Evolutionary conservation across 176 grass and related monocot species (phyloP), one percentile per base, ranked within the genome.

Genomic region (Calamus simplicifolius): DNA sequence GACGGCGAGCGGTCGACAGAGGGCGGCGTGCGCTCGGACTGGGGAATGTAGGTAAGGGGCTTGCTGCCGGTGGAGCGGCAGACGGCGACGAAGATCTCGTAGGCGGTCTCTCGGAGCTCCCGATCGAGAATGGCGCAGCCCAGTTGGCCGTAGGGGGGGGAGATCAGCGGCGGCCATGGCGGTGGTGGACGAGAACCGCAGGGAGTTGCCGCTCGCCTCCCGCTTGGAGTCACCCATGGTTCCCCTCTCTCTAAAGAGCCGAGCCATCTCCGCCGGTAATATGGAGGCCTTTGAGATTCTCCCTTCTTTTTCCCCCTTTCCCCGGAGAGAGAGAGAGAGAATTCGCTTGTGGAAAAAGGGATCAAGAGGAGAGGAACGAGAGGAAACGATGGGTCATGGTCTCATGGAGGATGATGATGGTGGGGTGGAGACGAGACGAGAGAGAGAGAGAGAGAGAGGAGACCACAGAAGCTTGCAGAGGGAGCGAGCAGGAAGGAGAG

Each of bases 31-130:
- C 63, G 52, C 43, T 75, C 18, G 63, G 79, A 55, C 69, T 95
- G 91, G 4, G 92, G 84, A 58, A 82, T 91, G 87, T 91, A 91
- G 57, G 92, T 91, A 61, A 97, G 92, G 0, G 92, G 92, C 55
- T 67, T 82, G 19, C 72, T 72, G 18, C 87, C 87, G 21, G 92
- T 87, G 64, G 92, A 85, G 59, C 92, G 92, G 62, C 78, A 91
- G 2, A 84, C 72, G 1, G 92, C 81, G 17, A 91, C 87, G 72
- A 91, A 89, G 18, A 97, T 78, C 86, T 97, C 92, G 69, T 97
- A 97, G 19, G 84, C 84, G 3, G 84, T 76, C 72, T 91, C 75
- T 0, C 83, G 83, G 51, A 97, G 92, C 14, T 97, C 87, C 16
- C 61, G 57, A 27, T 69, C n/a, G 4, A 87, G 72, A 25, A 97